Percentiles rank a stretch among this genome's conserved stretches.
Conservation (phyloP, 2,329 filamentous ascomycete genomes). For the Curvularia eragrostidis region DNA sequence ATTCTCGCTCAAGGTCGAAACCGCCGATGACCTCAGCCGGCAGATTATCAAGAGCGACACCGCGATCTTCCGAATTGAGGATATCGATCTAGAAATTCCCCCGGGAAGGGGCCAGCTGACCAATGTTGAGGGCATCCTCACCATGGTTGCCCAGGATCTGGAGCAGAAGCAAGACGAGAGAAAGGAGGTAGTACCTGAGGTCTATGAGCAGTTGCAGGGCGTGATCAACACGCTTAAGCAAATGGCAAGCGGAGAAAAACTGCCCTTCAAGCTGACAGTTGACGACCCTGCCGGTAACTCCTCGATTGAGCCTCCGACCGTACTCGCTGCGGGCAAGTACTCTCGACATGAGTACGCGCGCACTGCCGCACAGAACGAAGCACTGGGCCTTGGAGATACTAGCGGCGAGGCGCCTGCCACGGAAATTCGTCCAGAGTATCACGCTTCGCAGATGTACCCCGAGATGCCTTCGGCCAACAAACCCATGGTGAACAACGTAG, state of each 20-base stretch:
- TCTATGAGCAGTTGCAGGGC: slow-evolving; percentile 77
- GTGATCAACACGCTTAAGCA: slow-evolving; percentile 76
- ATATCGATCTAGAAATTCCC: slow-evolving; percentile 92
- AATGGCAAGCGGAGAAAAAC: slow-evolving; percentile 78
- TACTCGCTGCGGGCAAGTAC: slow-evolving; percentile 84
- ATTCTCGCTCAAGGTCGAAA: slow-evolving; percentile 81
- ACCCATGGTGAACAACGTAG: slow-evolving; percentile 53
- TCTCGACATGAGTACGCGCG: slow-evolving; percentile 83
- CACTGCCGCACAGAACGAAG: slow-evolving; percentile 83
- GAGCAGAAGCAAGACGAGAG: slow-evolving; percentile 81
- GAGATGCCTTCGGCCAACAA: slow-evolving; percentile 45
- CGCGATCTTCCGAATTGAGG: slow-evolving; percentile 83
- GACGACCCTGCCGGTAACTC: slow-evolving; percentile 96
- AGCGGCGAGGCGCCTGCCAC: slow-evolving; percentile 60
- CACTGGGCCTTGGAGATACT: slow-evolving; percentile 73
- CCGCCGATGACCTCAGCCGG: slow-evolving; percentile 75
- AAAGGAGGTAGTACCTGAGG: slow-evolving; percentile 77
- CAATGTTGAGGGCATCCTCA: slow-evolving; percentile 88
- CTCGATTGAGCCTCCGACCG: slow-evolving; percentile 86
- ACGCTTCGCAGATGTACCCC: slow-evolving; percentile 55
- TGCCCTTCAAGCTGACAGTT: slow-evolving; percentile 86
- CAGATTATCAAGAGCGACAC: slow-evolving; percentile 93
- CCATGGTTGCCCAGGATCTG: slow-evolving; percentile 79
- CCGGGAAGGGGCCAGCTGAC: slow-evolving; percentile 88
- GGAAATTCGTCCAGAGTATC: slow-evolving; percentile 62